Percentiles rank a stretch among this genome's conserved stretches.
Evolutionary conservation across 2,329 filamentous ascomycete genomes (phyloP).

Genomic region (Diaporthe vexans): DNA sequence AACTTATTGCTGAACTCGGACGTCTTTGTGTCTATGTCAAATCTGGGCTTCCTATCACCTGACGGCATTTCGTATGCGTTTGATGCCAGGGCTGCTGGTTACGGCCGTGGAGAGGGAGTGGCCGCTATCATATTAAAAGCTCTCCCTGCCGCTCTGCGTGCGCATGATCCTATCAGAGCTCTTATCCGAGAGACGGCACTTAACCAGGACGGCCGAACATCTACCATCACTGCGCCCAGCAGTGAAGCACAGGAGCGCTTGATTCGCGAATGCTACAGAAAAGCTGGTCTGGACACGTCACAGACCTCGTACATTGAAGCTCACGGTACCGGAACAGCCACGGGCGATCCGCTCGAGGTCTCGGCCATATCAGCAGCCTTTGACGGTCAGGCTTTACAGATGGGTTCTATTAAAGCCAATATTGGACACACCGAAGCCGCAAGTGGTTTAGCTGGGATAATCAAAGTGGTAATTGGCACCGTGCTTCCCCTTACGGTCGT

Average conservation of each 20-base stretch:
- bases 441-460: neutral
- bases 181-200: slow-evolving; percentile 54
- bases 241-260: slow-evolving; percentile 51
- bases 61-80: slow-evolving; percentile 15
- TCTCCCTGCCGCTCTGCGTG: slow-evolving; percentile 11
- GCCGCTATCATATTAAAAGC: neutral
- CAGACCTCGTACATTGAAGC: neutral
- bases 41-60: neutral
- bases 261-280: slow-evolving; percentile 52
- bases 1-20: slow-evolving; percentile 47
- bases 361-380: slow-evolving; percentile 29
- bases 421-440: slow-evolving; percentile 11
- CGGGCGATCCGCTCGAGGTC: slow-evolving; percentile 22
- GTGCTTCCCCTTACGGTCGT: too few species aligned
- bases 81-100: slow-evolving; percentile 25
- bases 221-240: slow-evolving; percentile 54
- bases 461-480: slow-evolving; percentile 13
- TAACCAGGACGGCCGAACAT: slow-evolving; percentile 61
- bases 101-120: slow-evolving; percentile 26
- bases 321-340: slow-evolving; percentile 22
- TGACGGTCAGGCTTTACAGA: slow-evolving; percentile 40
- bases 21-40: neutral
- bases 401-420: slow-evolving; percentile 53
- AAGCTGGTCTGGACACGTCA: slow-evolving; percentile 48
- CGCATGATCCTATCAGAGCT: neutral